Evolutionary conservation across 768 basidiomycete species (phyloP).

Genomic region (Suillus alpinus): DNA sequence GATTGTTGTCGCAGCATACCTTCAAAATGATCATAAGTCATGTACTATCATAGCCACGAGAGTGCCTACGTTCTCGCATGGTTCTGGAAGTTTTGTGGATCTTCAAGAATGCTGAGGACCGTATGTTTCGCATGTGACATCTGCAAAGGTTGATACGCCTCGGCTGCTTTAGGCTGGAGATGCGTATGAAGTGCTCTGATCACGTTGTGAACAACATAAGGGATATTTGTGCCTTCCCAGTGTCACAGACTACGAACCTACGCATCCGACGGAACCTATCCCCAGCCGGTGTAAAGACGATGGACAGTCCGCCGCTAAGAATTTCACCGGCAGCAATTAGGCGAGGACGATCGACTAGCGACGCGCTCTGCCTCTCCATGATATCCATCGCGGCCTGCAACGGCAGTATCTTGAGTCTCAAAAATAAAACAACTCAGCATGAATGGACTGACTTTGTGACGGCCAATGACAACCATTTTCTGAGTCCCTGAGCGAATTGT

Average conservation of each 20-base stretch:
- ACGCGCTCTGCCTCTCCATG: slow-evolving; percentile 57
- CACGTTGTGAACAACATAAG: neutral
- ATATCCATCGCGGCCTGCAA: slow-evolving; percentile 51
- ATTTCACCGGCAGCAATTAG: slow-evolving; percentile 54
- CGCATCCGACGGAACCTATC: slow-evolving; percentile 54
- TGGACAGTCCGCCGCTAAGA: slow-evolving; percentile 51
- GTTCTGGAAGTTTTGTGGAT: slow-evolving; percentile 9
- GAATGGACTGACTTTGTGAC: slow-evolving; percentile 13
- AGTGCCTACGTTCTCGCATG: slow-evolving; percentile 13
- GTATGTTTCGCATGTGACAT: slow-evolving; percentile 25
- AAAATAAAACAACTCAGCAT: neutral
- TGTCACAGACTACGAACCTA: slow-evolving; percentile 35
- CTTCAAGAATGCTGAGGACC: slow-evolving; percentile 17
- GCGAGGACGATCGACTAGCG: slow-evolving; percentile 48
- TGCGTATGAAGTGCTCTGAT: slow-evolving; percentile 51
- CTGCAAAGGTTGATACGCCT: slow-evolving; percentile 44
- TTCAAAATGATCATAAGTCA: neutral
- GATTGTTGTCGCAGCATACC: slow-evolving; percentile 19
- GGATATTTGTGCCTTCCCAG: neutral
- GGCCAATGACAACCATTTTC: slow-evolving; percentile 13
- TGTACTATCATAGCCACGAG: neutral
- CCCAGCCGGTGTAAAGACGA: slow-evolving; percentile 45
- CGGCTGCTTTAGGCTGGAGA: slow-evolving; percentile 46
- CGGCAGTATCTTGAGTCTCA: slow-evolving; percentile 41
- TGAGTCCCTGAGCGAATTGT: slow-evolving; percentile 44